These are phyloP conservation scores for Termitomyces sp. DNA, from an alignment of 768 basidiomycete species.

Conservation along the genomic window DNA sequence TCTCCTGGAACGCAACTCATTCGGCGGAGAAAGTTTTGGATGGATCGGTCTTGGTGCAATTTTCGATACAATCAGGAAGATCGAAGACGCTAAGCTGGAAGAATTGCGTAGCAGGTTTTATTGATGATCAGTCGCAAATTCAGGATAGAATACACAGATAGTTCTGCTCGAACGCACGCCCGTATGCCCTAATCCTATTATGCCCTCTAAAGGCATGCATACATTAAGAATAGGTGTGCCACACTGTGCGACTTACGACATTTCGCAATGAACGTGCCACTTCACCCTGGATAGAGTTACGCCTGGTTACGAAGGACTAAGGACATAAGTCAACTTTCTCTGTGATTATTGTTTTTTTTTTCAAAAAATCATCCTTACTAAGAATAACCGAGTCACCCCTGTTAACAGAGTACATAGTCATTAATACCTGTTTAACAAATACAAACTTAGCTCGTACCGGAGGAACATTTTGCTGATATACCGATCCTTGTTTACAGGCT, in stretches of 20 bases:
- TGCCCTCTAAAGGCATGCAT: neutral
- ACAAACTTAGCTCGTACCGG: conserved; percentile 45
- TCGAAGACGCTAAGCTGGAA: conserved; percentile 15
- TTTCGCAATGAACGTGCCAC: neutral
- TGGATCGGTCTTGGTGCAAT: conserved; percentile 57
- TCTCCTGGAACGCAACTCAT: conserved; percentile 28
- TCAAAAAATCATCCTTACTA: conserved; percentile 63
- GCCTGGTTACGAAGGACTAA: conserved; percentile 76
- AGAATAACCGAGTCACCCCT: conserved; percentile 98
- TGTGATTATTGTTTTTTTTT: conserved; percentile 10
- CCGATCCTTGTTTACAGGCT: conserved; percentile 97
- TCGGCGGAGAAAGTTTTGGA: conserved; percentile 60
- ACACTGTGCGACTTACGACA: neutral
- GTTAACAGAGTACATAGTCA: conserved; percentile 8
- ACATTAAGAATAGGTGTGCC: neutral
- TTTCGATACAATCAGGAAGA: conserved; percentile 45
- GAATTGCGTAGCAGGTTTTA: conserved; percentile 14
- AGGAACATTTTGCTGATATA: conserved; percentile 99
- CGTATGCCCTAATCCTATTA: neutral
- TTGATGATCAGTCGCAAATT: conserved; percentile 7
- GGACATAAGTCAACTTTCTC: conserved; percentile 27
- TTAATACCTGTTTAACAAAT: conserved; percentile 2
- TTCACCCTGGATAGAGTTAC: conserved; percentile 21
- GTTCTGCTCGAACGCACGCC: neutral
- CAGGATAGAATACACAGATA: neutral